phyloP scores from a whole-genome alignment of 1,284 basidiomycete species.

The Microbotryum lychnidis-dioicae region DNA sequence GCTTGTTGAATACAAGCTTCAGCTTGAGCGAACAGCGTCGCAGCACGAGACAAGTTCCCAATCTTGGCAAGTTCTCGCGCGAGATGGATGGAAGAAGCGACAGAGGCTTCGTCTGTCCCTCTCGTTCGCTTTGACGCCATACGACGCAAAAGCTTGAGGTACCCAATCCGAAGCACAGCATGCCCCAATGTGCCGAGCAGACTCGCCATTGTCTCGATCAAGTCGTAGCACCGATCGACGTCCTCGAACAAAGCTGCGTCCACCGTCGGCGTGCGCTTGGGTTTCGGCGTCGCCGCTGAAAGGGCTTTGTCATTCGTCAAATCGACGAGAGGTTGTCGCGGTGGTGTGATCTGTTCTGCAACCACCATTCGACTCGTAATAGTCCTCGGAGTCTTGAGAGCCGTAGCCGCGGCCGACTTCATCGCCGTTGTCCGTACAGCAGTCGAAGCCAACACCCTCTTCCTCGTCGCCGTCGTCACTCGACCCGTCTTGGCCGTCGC shows the following conservation, averaged over 20 bases:
- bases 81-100: conserved; percentile 58
- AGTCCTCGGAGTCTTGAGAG: conserved; percentile 10
- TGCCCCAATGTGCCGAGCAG: conserved; percentile 59
- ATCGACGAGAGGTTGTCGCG: background rate
- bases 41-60: conserved; percentile 62
- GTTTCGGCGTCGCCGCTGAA: no score
- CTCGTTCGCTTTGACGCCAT: conserved; percentile 45
- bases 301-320: no score
- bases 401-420: background rate
- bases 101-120: conserved; percentile 49
- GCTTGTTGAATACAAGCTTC: conserved; percentile 48
- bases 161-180: conserved; percentile 45
- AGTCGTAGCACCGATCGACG: conserved; percentile 46
- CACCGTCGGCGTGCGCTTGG: no score
- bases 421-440: conserved; percentile 1
- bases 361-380: background rate
- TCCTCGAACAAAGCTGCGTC: conserved; percentile 46
- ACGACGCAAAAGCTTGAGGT: conserved; percentile 49
- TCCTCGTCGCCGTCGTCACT: no score
- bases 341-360: conserved; percentile 11
- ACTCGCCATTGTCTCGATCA: conserved; percentile 54
- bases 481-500: background rate
- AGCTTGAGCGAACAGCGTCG: conserved; percentile 54
- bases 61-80: conserved; percentile 68
- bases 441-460: no score